These are phyloP conservation scores for Vigna angularis DNA, from an alignment of 306 rosid genomes.

Conservation along the genomic window DNA sequence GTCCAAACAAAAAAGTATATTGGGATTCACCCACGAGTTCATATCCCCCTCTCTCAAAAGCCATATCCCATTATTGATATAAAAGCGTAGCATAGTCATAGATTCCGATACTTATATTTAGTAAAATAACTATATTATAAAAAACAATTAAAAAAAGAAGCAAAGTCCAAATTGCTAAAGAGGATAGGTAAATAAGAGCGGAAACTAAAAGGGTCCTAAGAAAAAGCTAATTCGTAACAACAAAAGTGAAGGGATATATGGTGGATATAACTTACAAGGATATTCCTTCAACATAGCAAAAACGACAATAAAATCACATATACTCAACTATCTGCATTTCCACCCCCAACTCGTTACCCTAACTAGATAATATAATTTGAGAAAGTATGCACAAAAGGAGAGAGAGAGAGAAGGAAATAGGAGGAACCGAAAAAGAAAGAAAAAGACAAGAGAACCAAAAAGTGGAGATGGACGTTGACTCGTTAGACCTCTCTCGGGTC, in stretches of 20 bases:
- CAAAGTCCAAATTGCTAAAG: neutral
- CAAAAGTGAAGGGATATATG: constrained; percentile 23
- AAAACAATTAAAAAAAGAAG: neutral
- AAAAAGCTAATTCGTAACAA: constrained; percentile 38
- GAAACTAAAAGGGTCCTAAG: constrained; percentile 53
- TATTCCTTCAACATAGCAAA: constrained; percentile 47
- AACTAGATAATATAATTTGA: constrained; percentile 35
- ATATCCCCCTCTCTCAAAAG: constrained; percentile 1
- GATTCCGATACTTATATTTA: constrained; percentile 7
- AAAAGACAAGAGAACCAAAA: constrained; percentile 2
- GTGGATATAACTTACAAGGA: constrained; percentile 37
- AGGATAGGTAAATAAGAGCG: constrained; percentile 26
- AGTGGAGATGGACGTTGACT: neutral
- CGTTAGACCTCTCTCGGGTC: constrained; percentile 90
- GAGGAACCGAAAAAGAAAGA: neutral
- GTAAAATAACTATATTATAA: neutral
- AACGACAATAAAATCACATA: constrained; percentile 42
- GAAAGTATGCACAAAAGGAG: neutral
- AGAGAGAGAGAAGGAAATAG: neutral
- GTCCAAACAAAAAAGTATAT: constrained; percentile 49
- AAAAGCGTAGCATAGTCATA: neutral
- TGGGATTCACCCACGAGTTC: constrained; percentile 40
- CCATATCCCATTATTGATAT: constrained; percentile 18
- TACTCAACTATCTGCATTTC: neutral
- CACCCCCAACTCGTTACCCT: constrained; percentile 42